Conservation (phyloP, 495 filamentous ascomycete genomes). For the Cercophora samala region DNA sequence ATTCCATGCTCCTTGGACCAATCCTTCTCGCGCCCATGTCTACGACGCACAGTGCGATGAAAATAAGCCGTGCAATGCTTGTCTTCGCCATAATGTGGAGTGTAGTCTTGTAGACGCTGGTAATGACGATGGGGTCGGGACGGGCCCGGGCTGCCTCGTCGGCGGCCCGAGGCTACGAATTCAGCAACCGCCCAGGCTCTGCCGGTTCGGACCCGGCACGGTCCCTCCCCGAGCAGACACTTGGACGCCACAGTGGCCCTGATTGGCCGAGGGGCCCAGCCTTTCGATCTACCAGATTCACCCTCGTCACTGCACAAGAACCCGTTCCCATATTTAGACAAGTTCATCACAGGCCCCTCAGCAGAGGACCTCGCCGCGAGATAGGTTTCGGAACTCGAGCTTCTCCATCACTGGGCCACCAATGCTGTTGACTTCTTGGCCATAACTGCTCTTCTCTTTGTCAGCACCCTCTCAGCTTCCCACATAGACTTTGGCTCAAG, state of each 20-base stretch:
- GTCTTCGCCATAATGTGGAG: slow-evolving; percentile 29
- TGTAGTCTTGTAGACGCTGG: slow-evolving; percentile 26
- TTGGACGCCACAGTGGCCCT: not conserved
- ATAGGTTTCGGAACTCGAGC: slow-evolving; percentile 31
- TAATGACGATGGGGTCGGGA: not conserved
- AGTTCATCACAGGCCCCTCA: slow-evolving; percentile 18
- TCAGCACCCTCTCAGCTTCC: slow-evolving; percentile 23
- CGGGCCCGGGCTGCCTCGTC: too few species aligned
- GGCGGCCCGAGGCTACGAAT: too few species aligned
- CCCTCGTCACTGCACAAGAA: slow-evolving; percentile 10
- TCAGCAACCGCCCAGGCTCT: not conserved
- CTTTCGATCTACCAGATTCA: not conserved
- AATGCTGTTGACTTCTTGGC: slow-evolving; percentile 20
- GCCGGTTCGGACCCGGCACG: not conserved
- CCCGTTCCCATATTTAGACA: slow-evolving; percentile 27
- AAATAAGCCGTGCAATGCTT: slow-evolving; percentile 31
- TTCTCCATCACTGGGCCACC: slow-evolving; percentile 30
- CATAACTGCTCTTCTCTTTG: slow-evolving; percentile 24
- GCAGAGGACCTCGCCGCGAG: slow-evolving; percentile 13
- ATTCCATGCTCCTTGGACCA: not conserved
- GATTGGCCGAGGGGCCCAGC: not conserved
- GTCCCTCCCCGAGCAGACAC: not conserved
- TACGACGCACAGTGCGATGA: slow-evolving; percentile 32
- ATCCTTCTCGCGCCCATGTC: not conserved
- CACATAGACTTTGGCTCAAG: not conserved